Evolutionary conservation across 306 rosid species (phyloP).

Genomic region (Inga leiocalycina): DNA sequence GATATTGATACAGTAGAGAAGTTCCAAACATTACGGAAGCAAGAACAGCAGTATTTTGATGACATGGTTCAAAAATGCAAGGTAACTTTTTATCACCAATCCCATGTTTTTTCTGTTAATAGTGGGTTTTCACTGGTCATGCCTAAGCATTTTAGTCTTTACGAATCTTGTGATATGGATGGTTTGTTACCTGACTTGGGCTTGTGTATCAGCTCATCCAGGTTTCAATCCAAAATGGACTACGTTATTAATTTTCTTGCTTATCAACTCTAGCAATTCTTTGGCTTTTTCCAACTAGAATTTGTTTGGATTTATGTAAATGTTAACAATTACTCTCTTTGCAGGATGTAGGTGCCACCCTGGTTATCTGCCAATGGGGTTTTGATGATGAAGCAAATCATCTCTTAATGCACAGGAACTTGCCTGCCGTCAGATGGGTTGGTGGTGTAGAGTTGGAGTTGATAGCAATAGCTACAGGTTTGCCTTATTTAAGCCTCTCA

Average conservation of each 20-base stretch:
- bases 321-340: constrained; percentile 28
- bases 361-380: constrained; percentile 99
- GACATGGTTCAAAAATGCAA: constrained; percentile 97
- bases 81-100: constrained; percentile 43
- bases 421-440: constrained; percentile 99
- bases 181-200: neutral
- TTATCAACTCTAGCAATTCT: neutral
- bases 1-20: constrained; percentile 95
- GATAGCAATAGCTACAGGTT: constrained; percentile 97
- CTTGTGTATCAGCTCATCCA: neutral
- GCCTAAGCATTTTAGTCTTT: neutral
- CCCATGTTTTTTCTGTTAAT: neutral
- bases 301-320: constrained; percentile 6
- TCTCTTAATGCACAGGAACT: constrained; percentile 90
- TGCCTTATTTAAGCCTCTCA: constrained; percentile 32
- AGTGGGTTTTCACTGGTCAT: neutral
- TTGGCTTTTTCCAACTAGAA: neutral
- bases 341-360: constrained; percentile 94
- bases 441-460: constrained; percentile 99
- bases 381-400: constrained; percentile 99
- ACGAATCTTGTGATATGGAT: neutral
- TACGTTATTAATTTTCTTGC: neutral
- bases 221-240: neutral
- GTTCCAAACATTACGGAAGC: constrained; percentile 83
- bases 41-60: constrained; percentile 89